Base-by-base conservation (phyloP, 73 alveolate genomes). In the Paramecium tetraurelia region DNA sequence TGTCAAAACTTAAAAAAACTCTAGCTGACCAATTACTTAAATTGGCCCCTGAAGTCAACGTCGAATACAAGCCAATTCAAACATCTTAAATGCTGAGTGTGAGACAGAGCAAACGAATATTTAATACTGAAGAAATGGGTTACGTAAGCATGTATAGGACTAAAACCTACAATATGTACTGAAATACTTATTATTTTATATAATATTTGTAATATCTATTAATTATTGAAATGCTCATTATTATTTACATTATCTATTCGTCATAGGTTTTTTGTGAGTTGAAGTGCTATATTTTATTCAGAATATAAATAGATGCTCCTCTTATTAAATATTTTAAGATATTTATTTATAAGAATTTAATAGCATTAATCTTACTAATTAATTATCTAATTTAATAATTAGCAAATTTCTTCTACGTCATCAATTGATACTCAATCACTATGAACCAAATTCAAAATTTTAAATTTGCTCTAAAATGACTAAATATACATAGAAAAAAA, bases 121-220 rank as follows among this genome's bases (percentile, higher is more conserved):
- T 63, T 33, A 63, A 63, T 12, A 63, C 41, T 63, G 50, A 27
- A 27, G 84, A 63, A 31, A 31, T 33, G 41, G 84, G 84, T 12
- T 63, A 63, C 29, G 84, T 63, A 3, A 63, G 84, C 29, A 63
- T 63, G 84, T 63, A 63, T 63, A 63, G 84, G 24, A 63, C 84
- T 63, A 63, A 63, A n/a, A 63, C 84, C 5, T 33, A 63, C 46
- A 63, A 63, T 20, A 63, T 63, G 46, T 63, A 31, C 24, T 63
- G 84, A 63, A 12, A 31, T 63, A 63, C 84, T 63, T 22, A 11
- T 21, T 12, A 27, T 31, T 8, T 22, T 63, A 63, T 63, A 31
- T 18, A 53, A 16, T 16, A 53, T 18, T n/a, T 16, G n/a, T 53
- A 18, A 16, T 18, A 53, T 18, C 14, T 7, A 40, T 40, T 40